Conservation (phyloP, 1,284 basidiomycete genomes). For the Tremellales sp. region DNA sequence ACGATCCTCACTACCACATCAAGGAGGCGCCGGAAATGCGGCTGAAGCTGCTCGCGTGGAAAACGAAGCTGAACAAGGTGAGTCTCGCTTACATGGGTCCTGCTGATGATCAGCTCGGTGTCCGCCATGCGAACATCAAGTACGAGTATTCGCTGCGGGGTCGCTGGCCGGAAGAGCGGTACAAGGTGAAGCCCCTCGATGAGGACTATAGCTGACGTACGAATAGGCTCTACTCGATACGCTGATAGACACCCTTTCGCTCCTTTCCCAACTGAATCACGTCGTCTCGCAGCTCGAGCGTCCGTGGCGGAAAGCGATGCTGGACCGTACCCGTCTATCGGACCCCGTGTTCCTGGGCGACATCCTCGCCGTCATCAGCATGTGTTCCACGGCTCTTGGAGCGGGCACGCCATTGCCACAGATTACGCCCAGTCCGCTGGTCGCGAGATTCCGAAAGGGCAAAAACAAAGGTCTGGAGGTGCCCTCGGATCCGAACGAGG, state of each 20-base stretch:
- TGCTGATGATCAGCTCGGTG: constrained; percentile 23
- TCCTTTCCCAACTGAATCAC: constrained; percentile 46
- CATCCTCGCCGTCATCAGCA: constrained; percentile 69
- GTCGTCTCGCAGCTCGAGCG: constrained; percentile 43
- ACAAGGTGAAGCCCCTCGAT: constrained; percentile 24
- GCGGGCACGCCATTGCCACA: constrained; percentile 75
- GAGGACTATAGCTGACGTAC: not conserved
- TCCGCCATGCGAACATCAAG: constrained; percentile 43
- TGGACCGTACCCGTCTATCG: constrained; percentile 67
- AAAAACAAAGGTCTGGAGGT: constrained; percentile 38
- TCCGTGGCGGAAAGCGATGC: constrained; percentile 67
- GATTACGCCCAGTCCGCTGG: constrained; percentile 75
- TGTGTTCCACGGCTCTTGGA: constrained; percentile 57
- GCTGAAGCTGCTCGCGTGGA: constrained; percentile 34
- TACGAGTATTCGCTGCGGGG: constrained; percentile 47
- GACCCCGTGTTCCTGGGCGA: constrained; percentile 82
- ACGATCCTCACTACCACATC: constrained; percentile 34
- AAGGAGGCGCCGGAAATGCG: constrained; percentile 26
- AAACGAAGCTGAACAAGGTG: constrained; percentile 40
- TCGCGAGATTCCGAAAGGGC: constrained; percentile 60
- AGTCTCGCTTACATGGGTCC: not conserved
- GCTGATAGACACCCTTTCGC: constrained; percentile 40
- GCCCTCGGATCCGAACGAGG: constrained; percentile 34
- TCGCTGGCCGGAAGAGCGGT: constrained; percentile 46
- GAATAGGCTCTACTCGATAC: constrained; percentile 36